phyloP scores from a whole-genome alignment of 768 basidiomycete species.

The Tephrocybe sp. region DNA sequence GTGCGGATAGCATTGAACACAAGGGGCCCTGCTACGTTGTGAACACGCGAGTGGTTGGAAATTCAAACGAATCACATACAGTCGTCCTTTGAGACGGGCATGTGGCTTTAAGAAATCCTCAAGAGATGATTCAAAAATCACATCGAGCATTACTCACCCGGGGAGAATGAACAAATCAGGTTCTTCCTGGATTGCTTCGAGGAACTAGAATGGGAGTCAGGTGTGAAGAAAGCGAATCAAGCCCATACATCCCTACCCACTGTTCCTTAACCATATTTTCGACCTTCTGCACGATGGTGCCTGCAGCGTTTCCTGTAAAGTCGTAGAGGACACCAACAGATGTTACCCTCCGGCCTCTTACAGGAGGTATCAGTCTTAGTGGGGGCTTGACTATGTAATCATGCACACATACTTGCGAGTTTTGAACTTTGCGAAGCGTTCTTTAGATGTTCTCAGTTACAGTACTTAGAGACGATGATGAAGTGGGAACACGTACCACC shows the following conservation, averaged over 20 bases:
- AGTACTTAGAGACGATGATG: not conserved
- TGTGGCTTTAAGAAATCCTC: constrained; percentile 50
- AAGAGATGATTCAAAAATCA: not conserved
- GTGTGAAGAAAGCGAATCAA: not conserved
- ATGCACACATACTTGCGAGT: constrained; percentile 59
- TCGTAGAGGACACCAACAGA: constrained; percentile 78
- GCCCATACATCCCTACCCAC: constrained; percentile 48
- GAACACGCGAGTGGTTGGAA: not conserved
- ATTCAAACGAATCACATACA: constrained; percentile 35
- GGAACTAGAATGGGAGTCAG: constrained; percentile 47
- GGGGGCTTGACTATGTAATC: not conserved
- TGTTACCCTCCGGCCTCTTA: constrained; percentile 66
- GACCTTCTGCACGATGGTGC: constrained; percentile 78
- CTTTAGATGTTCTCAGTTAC: constrained; percentile 25
- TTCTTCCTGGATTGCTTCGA: constrained; percentile 71
- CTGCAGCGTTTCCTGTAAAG: constrained; percentile 67
- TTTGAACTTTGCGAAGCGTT: constrained; percentile 68
- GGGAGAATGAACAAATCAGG: constrained; percentile 81
- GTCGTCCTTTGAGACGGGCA: constrained; percentile 72
- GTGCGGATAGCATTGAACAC: constrained; percentile 74
- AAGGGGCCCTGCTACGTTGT: constrained; percentile 50
- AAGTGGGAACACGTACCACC: constrained; percentile 25
- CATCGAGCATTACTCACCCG: constrained; percentile 38
- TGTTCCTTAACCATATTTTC: constrained; percentile 73
- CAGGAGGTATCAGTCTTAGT: not conserved